These are phyloP conservation scores for Leccinum olivaceopallidum DNA, from an alignment of 768 basidiomycete genomes.

Conservation along the genomic window DNA sequence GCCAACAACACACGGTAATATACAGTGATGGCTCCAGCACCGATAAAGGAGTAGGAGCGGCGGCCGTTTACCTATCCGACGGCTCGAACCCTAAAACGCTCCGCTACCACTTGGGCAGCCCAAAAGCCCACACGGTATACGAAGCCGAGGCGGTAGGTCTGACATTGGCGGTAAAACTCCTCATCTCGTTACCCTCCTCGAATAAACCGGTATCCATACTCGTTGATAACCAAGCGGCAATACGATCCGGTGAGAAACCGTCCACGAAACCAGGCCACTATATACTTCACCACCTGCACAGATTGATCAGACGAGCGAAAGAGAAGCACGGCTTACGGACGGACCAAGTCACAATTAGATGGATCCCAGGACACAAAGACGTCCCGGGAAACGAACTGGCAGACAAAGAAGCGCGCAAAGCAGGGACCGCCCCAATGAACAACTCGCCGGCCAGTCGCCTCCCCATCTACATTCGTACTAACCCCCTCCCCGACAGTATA, in stretches of 20 bases:
- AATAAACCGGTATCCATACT: background rate
- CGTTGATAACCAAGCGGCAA: background rate
- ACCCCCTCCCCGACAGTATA: no score
- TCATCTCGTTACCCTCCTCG: background rate
- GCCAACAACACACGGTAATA: background rate
- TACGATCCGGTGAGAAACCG: background rate
- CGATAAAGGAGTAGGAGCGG: background rate
- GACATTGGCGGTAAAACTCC: background rate
- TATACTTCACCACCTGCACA: background rate
- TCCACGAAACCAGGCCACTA: background rate
- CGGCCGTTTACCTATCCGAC: background rate
- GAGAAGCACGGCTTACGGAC: no score
- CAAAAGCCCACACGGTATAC: background rate
- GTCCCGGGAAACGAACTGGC: background rate
- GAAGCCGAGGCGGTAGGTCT: background rate
- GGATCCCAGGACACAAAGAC: background rate
- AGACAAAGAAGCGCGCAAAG: background rate
- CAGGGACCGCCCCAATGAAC: no score
- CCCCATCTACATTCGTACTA: no score
- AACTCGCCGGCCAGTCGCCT: no score
- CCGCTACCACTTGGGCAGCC: background rate
- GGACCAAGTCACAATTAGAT: background rate
- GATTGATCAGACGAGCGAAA: background rate
- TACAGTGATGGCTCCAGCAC: background rate
- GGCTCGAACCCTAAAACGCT: background rate